Conservation (phyloP, 1,284 basidiomycete genomes). For the Fomes fomentarius region DNA sequence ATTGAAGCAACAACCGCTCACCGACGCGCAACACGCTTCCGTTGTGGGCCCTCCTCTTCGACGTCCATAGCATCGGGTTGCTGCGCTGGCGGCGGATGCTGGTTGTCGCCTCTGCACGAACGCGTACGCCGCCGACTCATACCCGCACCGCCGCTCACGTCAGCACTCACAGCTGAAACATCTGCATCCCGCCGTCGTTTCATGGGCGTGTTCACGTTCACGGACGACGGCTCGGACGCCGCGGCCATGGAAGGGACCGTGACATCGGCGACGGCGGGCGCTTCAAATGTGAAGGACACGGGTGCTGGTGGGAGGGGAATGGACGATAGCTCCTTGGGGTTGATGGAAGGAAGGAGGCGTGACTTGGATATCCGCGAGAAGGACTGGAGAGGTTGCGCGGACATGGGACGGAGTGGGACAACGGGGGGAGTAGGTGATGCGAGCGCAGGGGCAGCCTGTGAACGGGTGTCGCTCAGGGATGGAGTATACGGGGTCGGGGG, state of each 20-base stretch:
- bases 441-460: conserved; percentile 27
- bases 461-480: conserved; percentile 20
- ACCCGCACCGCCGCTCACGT: conserved; percentile 12
- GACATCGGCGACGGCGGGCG: conserved; percentile 15
- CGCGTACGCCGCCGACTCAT: conserved; percentile 30
- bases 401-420: conserved; percentile 16
- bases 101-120: conserved; percentile 29
- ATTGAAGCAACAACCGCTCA: too few relatives aligned
- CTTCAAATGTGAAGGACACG: conserved; percentile 15
- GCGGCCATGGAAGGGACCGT: conserved; percentile 6
- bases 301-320: conserved; percentile 11
- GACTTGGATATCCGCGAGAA: conserved; percentile 25
- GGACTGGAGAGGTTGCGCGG: conserved; percentile 14
- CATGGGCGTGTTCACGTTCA: conserved; percentile 27
- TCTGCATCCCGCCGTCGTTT: conserved; percentile 42
- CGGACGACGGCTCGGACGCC: neutral
- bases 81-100: neutral
- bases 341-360: conserved; percentile 24
- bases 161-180: conserved; percentile 19
- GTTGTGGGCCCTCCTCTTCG: conserved; percentile 42
- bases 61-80: conserved; percentile 40
- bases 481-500: conserved; percentile 33
- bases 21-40: conserved; percentile 40
- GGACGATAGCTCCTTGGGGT: conserved; percentile 24
- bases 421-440: conserved; percentile 39